Conservation (phyloP, 228 moss, liverwort and hornwort genomes). For the Sphagnum fallax region DNA sequence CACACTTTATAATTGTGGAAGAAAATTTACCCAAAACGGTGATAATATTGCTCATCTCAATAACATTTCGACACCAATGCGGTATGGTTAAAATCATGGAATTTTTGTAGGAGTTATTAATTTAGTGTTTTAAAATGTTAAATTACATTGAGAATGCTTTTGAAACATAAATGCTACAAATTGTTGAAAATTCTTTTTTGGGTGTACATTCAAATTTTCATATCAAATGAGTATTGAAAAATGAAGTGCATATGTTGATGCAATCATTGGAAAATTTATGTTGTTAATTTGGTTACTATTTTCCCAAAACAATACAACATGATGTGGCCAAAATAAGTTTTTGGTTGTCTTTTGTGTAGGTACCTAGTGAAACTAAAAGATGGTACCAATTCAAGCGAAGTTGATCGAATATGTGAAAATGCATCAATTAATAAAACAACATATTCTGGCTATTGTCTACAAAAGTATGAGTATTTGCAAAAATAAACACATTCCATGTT, state of each 20-base stretch:
- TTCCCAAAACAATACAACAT: background rate
- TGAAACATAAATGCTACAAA: background rate
- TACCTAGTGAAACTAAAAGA: conserved; percentile 60
- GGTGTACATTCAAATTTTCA: background rate
- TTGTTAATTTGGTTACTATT: background rate
- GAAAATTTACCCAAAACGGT: conserved; percentile 25
- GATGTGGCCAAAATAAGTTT: background rate
- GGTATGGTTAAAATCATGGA: conserved; percentile 16
- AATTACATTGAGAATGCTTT: background rate
- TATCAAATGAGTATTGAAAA: background rate
- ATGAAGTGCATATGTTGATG: background rate
- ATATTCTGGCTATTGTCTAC: conserved; percentile 69
- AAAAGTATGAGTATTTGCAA: conserved; percentile 36
- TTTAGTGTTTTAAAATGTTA: no score
- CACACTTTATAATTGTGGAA: conserved; percentile 62
- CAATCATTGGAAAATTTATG: background rate
- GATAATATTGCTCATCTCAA: conserved; percentile 26
- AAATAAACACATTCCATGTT: no score
- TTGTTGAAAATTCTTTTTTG: background rate
- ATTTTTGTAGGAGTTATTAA: background rate
- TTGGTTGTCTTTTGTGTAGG: conserved; percentile 17
- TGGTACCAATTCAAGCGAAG: conserved; percentile 17
- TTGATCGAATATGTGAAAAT: conserved; percentile 64
- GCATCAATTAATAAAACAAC: conserved; percentile 46
- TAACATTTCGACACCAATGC: conserved; percentile 26